Evolutionary conservation across 75 land plant genomes (phyloP).

Genomic region (Sequoiadendron giganteum): DNA sequence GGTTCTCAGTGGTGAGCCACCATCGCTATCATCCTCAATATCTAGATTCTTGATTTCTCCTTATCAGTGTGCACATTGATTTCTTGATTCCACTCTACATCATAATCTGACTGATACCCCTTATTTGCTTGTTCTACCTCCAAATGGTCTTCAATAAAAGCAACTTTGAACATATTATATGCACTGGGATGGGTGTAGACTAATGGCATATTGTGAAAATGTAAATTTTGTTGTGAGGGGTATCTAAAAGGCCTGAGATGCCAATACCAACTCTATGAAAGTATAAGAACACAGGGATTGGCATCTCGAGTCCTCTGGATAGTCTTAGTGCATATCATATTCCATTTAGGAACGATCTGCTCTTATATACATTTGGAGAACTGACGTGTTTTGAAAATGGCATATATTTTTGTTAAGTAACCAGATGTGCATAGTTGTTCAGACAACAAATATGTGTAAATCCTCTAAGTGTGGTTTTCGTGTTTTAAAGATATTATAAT

Average conservation of each 20-base stretch:
- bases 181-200: neutral
- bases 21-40: neutral
- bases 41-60: neutral
- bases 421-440: neutral
- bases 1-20: neutral
- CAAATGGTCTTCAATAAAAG: neutral
- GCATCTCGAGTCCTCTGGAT: neutral
- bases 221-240: neutral
- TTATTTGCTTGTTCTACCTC: neutral
- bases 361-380: neutral
- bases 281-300: neutral
- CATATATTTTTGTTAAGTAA: neutral
- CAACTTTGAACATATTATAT: neutral
- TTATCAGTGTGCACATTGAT: neutral
- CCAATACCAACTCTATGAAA: neutral
- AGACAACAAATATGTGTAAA: neutral
- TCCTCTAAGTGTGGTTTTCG: neutral
- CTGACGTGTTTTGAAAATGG: neutral
- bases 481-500: neutral
- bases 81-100: neutral
- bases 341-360: neutral
- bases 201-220: neutral
- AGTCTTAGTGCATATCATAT: neutral
- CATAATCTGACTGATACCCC: neutral
- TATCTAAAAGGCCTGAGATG: neutral